Conservation (phyloP, 2,329 filamentous ascomycete species). For the Aspergillus alliaceus region DNA sequence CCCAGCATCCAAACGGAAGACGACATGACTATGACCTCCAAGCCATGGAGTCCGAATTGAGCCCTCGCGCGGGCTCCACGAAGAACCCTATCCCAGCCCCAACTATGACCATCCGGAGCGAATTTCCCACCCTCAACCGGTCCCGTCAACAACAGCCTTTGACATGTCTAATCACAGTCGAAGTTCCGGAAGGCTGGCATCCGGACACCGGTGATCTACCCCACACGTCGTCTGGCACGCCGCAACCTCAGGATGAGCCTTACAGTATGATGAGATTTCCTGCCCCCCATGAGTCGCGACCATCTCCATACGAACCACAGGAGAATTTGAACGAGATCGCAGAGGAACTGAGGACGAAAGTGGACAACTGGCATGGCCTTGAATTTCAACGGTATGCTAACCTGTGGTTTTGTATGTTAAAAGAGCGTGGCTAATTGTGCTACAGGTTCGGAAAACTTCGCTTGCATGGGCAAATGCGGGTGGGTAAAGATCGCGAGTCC, state of each 20-base stretch:
- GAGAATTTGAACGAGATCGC: constrained; percentile 82
- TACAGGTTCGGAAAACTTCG: constrained; percentile 84
- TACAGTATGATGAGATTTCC: constrained; percentile 54
- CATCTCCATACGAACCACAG: constrained; percentile 71
- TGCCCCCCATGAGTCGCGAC: constrained; percentile 51
- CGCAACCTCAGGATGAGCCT: constrained; percentile 49
- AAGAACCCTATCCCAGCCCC: constrained; percentile 89
- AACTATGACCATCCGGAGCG: constrained; percentile 89
- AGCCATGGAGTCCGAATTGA: constrained; percentile 85
- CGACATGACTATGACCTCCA: constrained; percentile 95
- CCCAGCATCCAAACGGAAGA: constrained; percentile 66
- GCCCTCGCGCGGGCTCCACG: constrained; percentile 64
- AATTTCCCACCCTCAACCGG: constrained; percentile 90
- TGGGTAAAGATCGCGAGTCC: constrained; percentile 92
- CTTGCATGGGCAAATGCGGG: constrained; percentile 82
- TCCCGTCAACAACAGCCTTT: constrained; percentile 93
- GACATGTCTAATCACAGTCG: constrained; percentile 90
- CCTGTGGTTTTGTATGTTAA: not conserved
- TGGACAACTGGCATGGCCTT: constrained; percentile 97
- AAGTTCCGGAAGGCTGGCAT: constrained; percentile 88
- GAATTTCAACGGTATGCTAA: constrained; percentile 73
- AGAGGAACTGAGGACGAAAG: constrained; percentile 78
- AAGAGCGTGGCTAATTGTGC: not conserved
- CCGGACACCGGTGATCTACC: constrained; percentile 78
- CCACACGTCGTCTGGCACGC: constrained; percentile 51